Evolutionary conservation across 371 early-diverging fungal species (phyloP).

Genomic region (Saksenaea oblongispora): DNA sequence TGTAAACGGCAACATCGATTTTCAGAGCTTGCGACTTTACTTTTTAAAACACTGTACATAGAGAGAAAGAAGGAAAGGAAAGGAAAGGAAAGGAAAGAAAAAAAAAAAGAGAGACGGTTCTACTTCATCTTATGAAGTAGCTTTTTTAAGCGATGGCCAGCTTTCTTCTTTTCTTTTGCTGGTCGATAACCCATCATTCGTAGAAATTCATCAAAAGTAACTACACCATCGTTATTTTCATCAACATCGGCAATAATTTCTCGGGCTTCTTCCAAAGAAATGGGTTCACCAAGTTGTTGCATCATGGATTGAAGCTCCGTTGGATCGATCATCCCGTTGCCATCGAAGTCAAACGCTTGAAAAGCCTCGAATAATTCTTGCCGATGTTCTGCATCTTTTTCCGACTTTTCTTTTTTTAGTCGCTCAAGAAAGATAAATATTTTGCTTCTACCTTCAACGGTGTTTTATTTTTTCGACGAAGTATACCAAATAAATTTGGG

Average conservation of each 20-base stretch:
- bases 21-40: no score
- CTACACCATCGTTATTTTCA: constrained; percentile 86
- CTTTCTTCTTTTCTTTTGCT: constrained; percentile 24
- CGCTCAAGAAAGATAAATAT: no score
- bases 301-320: constrained; percentile 68
- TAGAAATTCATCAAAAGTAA: constrained; percentile 72
- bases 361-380: constrained; percentile 35
- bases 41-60: no score
- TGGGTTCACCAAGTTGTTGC: constrained; percentile 57
- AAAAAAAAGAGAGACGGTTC: neutral
- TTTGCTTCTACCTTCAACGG: neutral
- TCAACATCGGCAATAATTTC: constrained; percentile 53
- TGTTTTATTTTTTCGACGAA: neutral
- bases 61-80: no score
- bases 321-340: constrained; percentile 55
- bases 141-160: neutral
- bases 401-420: no score
- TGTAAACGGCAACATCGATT: no score
- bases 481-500: neutral
- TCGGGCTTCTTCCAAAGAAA: constrained; percentile 6
- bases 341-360: constrained; percentile 67
- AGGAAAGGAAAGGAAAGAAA: no score
- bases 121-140: neutral
- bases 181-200: constrained; percentile 59
- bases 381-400: constrained; percentile 18